Base-by-base conservation (phyloP, 257 asterid genomes). In the Capsicum pubescens region DNA sequence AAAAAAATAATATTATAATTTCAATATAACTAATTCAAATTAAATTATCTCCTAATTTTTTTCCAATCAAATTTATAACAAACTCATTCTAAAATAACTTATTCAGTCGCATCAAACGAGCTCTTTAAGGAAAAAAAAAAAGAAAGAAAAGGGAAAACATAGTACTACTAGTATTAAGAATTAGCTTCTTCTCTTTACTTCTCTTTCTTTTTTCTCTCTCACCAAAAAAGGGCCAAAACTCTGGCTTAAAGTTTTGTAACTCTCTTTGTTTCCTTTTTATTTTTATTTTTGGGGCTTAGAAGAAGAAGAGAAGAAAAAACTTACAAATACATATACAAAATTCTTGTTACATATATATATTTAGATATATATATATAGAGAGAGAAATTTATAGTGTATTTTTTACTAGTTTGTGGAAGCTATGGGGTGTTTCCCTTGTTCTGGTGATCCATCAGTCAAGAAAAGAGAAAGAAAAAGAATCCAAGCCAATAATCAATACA, bases 351-450 rank as follows among this genome's bases (percentile, higher is more conserved):
- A 64, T 64, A 26, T 14, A 39, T 39, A 39, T 39, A 39, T 14
- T 14, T 11, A 36, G 12, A 42, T 17, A 39, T 9, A 4, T n/a
- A 17, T 8, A 70, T 7, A 17, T 4, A 54, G 21, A 39, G 26
- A 32, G 26, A 26, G 8, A 60, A 12, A 74, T 26, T 60, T 55
- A 72, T 17, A 77, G 82, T 77, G 82, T 77, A 26, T 26, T 26
- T 26, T 36, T 21, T 26, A 21, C 17, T 52, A 12, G 21, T 76
- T 52, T 52, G 42, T 32, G 81, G 67, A 79, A 91, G 72, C 82
- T 64, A 94, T 94, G 98, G 93, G 97, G 7, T 94, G 98, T 90
- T 93, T 94, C 87, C 90, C 79, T 87, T 91, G 97, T 84, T 87
- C 92, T 5, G 89, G 95, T 16, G 93, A 88, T 84, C 86, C 95